Evolutionary conservation across 495 filamentous ascomycete species (phyloP).

Genomic region (Penicillium lividum): DNA sequence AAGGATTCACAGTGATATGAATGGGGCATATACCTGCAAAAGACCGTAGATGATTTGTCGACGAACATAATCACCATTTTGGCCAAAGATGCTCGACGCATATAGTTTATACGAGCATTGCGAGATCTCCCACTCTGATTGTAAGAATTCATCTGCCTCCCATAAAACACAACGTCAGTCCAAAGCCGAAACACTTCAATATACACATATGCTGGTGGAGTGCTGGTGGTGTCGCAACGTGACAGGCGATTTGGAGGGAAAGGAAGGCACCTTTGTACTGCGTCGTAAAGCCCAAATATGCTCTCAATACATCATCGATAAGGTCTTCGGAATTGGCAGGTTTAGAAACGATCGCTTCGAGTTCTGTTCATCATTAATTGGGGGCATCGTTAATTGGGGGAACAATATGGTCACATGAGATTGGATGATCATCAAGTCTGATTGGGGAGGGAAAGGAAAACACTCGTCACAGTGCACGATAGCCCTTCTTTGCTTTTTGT

Average conservation of each 20-base stretch:
- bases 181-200: neutral
- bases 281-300: constrained; percentile 77
- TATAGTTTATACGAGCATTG: constrained; percentile 82
- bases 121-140: constrained; percentile 81
- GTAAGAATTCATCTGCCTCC: constrained; percentile 69
- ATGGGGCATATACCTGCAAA: constrained; percentile 60
- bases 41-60: constrained; percentile 90
- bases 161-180: neutral
- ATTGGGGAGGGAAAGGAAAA: neutral
- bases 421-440: constrained; percentile 10
- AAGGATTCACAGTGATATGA: neutral
- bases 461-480: neutral
- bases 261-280: constrained; percentile 62
- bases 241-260: neutral
- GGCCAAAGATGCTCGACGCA: constrained; percentile 69
- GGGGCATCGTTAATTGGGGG: constrained; percentile 14
- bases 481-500: neutral
- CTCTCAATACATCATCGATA: constrained; percentile 85
- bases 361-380: constrained; percentile 54
- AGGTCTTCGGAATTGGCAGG: constrained; percentile 71
- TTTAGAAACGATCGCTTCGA: constrained; percentile 75
- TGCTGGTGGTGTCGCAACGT: neutral
- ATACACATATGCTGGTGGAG: neutral
- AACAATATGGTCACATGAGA: constrained; percentile 1
- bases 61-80: constrained; percentile 83